Evolutionary conservation across 1,139 yeast genomes (phyloP), one percentile per base, ranked within the genome.

Genomic region (Groenewaldozyma auringiensis): DNA sequence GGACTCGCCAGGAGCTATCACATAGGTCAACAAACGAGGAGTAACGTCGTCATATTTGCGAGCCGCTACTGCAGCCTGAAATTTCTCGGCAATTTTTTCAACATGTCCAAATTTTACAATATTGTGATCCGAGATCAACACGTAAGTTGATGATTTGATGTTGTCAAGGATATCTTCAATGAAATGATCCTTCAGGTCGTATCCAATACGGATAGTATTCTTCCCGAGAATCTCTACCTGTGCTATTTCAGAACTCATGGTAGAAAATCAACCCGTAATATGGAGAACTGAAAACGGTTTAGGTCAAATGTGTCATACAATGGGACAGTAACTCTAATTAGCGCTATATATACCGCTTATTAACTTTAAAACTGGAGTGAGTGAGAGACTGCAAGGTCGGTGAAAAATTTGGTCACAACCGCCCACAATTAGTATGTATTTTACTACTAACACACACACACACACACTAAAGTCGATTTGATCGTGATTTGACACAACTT

Each of bases 1-100:
- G 46, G 87, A 79, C 65, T 94, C 99, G 41, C 99, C 99, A 0
- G 98, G 98, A 4, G 94, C 72, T 18, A 94, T 86, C 13, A 75
- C 72, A 63, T 83, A 89, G 21, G 79, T 72, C 47, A 94, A 69
- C 37, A 94, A 66, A 53, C 97, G 75, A 2, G 89, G 74, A 48
- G 48, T 67, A 70, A 36, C 61, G 43, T 50, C 49, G 4, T 35
- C n/a, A 35, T 20, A 16, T 40, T 66, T 64, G 18, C 60, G 58
- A 39, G 74, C 69, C 31, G 64, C 64, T 18, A 50, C 44, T 2
- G 48, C 50, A 2, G 45, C 42, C 35, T 55, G 54, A 60, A 75
- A 76, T 21, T 58, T 59, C 14, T 56, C 48, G 35, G 64, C 62
- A 47, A 76, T 66, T 6, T 61, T 56, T 20, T 65, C 67, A 43